Base-by-base conservation (phyloP, 176 grass and related monocot species). In the Tuctoria greenei region DNA sequence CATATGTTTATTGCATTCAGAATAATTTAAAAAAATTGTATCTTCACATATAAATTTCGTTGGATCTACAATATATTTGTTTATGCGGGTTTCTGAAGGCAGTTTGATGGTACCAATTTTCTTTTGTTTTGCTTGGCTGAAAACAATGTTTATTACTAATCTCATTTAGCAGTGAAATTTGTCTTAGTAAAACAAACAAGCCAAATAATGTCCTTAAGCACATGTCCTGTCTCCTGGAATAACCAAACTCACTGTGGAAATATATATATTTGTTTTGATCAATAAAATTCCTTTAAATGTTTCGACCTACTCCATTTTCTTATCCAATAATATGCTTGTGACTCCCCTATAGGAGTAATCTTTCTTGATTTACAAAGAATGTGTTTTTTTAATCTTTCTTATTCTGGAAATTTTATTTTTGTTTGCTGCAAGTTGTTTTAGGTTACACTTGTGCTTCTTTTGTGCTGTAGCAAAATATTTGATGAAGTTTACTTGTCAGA, bases 361-460 rank as follows among this genome's bases (percentile, higher is more conserved):
- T 14, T n/a, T 1, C 4, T 68, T 4, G 25, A 34, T 34, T 20
- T 4, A n/a, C 10, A 0, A 28, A 75, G 14, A 43, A 20, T 63
- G 25, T 41, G 23, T 18, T 76, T 76, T 20, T 63, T 81, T 41
- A 46, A 11, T 44, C 31, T 67, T 60, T 67, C 10, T 50, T 71
- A 47, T 21, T 67, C 18, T 7, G 20, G 12, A 58, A 41, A n/a
- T n/a, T n/a, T n/a, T 14, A 64, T 23, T 7, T 57, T 54, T 37
- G 15, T 14, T 59, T 35, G 57, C 23, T 21, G 11, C 51, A 55
- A 10, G 6, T 10, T 20, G 17, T 52, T 52, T 52, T 52, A 56
- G 20, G 23, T 65, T 72, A 28, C 6, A 10, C n/a, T 20, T 6
- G 10, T 23, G 8, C 66, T 72, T 55, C n/a, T 10, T 72, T 52